phyloP scores from a whole-genome alignment of 2,329 filamentous ascomycete genomes.

The Ceratocystis huliohia region DNA sequence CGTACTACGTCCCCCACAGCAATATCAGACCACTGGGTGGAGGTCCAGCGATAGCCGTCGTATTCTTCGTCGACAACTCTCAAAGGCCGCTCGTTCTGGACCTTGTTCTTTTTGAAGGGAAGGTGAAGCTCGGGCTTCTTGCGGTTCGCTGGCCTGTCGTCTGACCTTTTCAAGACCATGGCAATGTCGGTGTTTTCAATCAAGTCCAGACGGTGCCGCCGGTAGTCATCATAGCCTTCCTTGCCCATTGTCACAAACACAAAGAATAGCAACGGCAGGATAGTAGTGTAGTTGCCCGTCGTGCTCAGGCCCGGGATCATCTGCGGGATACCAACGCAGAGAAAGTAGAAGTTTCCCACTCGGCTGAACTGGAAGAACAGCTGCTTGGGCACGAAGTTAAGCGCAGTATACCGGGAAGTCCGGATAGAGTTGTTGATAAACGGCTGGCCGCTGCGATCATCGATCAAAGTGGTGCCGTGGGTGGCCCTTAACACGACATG shows the following conservation, averaged over 20 bases:
- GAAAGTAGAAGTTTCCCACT: constrained; percentile 76
- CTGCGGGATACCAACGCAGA: constrained; percentile 71
- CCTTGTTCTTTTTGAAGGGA: constrained; percentile 30
- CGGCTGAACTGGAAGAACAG: constrained; percentile 76
- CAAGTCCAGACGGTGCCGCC: constrained; percentile 67
- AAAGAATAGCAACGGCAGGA: constrained; percentile 62
- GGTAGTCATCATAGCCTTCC: constrained; percentile 76
- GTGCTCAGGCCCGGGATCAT: constrained; percentile 65
- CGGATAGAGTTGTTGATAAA: constrained; percentile 55
- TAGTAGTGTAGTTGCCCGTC: constrained; percentile 61
- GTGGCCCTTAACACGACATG: constrained; percentile 34
- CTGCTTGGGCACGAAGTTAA: constrained; percentile 77
- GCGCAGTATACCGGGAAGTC: constrained; percentile 70
- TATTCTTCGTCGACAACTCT: constrained; percentile 47
- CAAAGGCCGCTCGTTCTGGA: constrained; percentile 23
- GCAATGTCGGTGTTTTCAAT: constrained; percentile 55
- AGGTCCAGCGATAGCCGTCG: constrained; percentile 41
- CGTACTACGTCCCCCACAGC: constrained; percentile 39
- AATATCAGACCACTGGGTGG: constrained; percentile 34
- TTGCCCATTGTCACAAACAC: constrained; percentile 71
- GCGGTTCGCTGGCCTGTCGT: neutral
- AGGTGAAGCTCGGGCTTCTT: constrained; percentile 14
- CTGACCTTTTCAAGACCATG: constrained; percentile 28
- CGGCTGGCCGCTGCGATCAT: constrained; percentile 37
- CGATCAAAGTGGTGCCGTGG: constrained; percentile 33